Percentiles rank a stretch among this genome's conserved stretches.
Conservation (phyloP, 2,329 filamentous ascomycete species). For the Colletotrichum sp. region DNA sequence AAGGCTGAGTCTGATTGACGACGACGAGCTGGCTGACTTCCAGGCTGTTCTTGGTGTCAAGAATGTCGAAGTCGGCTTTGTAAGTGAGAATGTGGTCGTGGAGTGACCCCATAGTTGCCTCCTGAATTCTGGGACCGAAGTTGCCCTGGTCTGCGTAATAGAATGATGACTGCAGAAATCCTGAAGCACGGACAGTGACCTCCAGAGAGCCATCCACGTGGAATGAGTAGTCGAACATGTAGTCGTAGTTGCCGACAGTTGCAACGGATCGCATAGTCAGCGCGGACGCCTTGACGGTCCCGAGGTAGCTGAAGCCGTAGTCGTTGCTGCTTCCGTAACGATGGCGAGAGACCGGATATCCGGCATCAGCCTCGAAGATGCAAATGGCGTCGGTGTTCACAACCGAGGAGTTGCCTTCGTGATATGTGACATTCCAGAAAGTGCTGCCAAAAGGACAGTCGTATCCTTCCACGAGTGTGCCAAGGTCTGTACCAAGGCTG, state of each 20-base stretch:
- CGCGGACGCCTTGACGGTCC: slow-evolving; percentile 35
- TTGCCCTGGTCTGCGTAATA: slow-evolving; percentile 36
- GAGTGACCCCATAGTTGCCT: slow-evolving; percentile 37
- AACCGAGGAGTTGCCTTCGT: slow-evolving; percentile 32
- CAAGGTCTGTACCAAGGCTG: slow-evolving; percentile 38
- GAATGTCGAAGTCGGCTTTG: slow-evolving; percentile 45
- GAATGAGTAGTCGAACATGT: slow-evolving; percentile 41
- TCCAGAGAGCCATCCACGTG: slow-evolving; percentile 42
- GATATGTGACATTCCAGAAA: slow-evolving; percentile 37
- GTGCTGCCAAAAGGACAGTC: slow-evolving; percentile 45
- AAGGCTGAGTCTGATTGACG: slow-evolving; percentile 36
- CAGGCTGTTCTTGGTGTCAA: slow-evolving; percentile 38
- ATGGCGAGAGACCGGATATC: slow-evolving; percentile 41
- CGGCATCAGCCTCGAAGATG: slow-evolving; percentile 42
- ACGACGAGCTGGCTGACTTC: slow-evolving; percentile 36
- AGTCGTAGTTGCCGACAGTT: slow-evolving; percentile 49
- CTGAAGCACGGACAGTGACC: slow-evolving; percentile 42
- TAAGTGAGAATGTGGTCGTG: slow-evolving; percentile 45
- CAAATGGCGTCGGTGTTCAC: slow-evolving; percentile 39
- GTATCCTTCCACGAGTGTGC: slow-evolving; percentile 44
- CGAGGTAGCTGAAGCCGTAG: slow-evolving; percentile 34
- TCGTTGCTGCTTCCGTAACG: slow-evolving; percentile 26
- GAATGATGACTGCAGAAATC: slow-evolving; percentile 39
- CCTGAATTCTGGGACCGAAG: slow-evolving; percentile 39
- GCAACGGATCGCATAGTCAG: slow-evolving; percentile 26